phyloP scores from a whole-genome alignment of 2,329 filamentous ascomycete genomes.

The Colletotrichum endophyticum region DNA sequence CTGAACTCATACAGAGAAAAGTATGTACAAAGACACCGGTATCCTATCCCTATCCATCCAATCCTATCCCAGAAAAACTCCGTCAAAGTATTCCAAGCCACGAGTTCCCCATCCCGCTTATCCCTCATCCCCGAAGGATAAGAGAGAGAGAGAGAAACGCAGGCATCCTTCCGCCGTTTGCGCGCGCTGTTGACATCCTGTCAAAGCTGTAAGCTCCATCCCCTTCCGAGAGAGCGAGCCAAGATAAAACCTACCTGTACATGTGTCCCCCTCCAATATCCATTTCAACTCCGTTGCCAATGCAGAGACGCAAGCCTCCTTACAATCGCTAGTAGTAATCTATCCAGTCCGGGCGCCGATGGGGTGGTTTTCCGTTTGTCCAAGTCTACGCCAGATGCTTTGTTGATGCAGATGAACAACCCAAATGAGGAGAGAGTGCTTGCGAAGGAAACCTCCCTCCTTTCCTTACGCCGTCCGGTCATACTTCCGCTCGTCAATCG shows the following conservation, averaged over 20 bases:
- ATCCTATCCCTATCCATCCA: not conserved
- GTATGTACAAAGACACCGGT: not conserved
- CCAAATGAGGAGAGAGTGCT: not conserved
- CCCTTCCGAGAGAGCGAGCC: not conserved
- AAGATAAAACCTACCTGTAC: not conserved
- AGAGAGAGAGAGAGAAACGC: not conserved
- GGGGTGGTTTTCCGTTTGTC: not conserved
- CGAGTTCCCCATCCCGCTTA: not conserved
- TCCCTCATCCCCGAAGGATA: fast-evolving
- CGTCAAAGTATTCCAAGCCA: not conserved
- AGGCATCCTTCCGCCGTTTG: not conserved
- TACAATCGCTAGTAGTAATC: not conserved
- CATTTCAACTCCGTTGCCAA: not conserved
- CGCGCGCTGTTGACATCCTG: not conserved
- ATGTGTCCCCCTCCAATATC: not conserved
- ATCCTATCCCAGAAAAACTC: not conserved
- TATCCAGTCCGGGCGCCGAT: not conserved
- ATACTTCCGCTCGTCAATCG: slow-evolving; percentile 33
- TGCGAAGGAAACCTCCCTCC: not conserved
- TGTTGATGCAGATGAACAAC: not conserved
- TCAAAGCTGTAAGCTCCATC: not conserved
- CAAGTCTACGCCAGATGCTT: not conserved
- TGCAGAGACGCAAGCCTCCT: not conserved
- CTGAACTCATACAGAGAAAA: not conserved
- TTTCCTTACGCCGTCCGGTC: not conserved